phyloP scores from a whole-genome alignment of 768 basidiomycete species.

The Boletus rex-veris region DNA sequence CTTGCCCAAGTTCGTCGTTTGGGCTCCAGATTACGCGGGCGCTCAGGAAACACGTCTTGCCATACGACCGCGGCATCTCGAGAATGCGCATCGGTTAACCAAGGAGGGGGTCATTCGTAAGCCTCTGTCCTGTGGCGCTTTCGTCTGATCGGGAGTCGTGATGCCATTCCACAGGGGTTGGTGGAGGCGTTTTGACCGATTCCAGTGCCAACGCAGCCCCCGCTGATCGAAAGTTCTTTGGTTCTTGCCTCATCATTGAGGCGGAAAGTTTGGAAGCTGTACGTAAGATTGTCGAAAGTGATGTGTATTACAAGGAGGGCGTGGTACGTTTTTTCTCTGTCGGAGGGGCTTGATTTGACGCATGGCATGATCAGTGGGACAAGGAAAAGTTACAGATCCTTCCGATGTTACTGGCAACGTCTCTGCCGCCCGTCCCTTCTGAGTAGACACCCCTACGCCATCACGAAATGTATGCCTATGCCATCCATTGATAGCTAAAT shows the following conservation, averaged over 20 bases:
- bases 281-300: constrained; percentile 22
- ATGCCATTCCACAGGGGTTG: constrained; percentile 41
- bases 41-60: constrained; percentile 49
- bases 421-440: constrained; percentile 8
- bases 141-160: constrained; percentile 10
- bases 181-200: constrained; percentile 54
- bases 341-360: neutral
- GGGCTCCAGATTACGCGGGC: constrained; percentile 62
- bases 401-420: constrained; percentile 38
- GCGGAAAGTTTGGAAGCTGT: constrained; percentile 49
- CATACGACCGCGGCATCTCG: constrained; percentile 52
- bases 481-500: neutral
- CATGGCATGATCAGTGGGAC: constrained; percentile 49
- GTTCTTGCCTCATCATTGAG: constrained; percentile 53
- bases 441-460: constrained; percentile 4
- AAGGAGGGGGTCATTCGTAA: constrained; percentile 48
- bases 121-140: constrained; percentile 19
- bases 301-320: constrained; percentile 19
- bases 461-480: neutral
- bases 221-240: constrained; percentile 54
- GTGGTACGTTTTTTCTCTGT: constrained; percentile 18
- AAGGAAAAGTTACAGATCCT: constrained; percentile 49
- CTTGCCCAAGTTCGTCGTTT: constrained; percentile 47
- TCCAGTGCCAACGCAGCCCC: constrained; percentile 42
- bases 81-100: constrained; percentile 35